A percentile compares a stretch with the other conserved stretches of the same genome.
Evolutionary conservation across 345 rosid genomes (phyloP).

Genomic region (Trapa bicornis): DNA sequence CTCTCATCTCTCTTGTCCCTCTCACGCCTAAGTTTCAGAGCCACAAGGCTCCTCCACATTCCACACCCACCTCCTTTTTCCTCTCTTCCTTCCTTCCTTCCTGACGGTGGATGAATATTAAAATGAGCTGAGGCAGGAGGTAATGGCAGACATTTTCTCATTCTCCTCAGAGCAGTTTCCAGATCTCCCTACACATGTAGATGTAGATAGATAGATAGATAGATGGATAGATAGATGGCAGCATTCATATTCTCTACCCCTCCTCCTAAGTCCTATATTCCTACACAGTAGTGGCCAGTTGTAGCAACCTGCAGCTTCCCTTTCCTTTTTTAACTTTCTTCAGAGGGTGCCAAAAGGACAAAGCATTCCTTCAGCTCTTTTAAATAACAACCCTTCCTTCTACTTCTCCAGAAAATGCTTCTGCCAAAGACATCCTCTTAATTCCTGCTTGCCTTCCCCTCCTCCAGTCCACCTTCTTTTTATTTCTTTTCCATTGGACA

Average conservation of each 20-base stretch:
- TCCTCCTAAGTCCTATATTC: too few relatives aligned
- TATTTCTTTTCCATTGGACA: neutral
- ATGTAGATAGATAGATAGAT: too few relatives aligned
- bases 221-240: too few relatives aligned
- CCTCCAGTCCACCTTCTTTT: neutral
- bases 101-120: neutral
- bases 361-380: slow-evolving; percentile 21
- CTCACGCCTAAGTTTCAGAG: neutral
- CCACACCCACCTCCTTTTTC: neutral
- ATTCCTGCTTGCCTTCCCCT: neutral
- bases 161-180: neutral
- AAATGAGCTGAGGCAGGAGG: neutral
- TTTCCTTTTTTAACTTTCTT: neutral
- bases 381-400: slow-evolving; percentile 17
- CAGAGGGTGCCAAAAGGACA: slow-evolving; percentile 42
- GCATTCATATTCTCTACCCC: too few relatives aligned
- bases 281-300: neutral
- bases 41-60: neutral
- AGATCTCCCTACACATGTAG: neutral
- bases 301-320: neutral
- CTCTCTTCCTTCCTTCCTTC: neutral
- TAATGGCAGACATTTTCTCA: neutral
- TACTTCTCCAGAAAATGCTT: neutral
- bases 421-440: neutral
- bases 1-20: slow-evolving; percentile 2